These are phyloP conservation scores for Miscanthus lutarioriparius DNA, from an alignment of 176 grass and related monocot species.

Conservation along the genomic window DNA sequence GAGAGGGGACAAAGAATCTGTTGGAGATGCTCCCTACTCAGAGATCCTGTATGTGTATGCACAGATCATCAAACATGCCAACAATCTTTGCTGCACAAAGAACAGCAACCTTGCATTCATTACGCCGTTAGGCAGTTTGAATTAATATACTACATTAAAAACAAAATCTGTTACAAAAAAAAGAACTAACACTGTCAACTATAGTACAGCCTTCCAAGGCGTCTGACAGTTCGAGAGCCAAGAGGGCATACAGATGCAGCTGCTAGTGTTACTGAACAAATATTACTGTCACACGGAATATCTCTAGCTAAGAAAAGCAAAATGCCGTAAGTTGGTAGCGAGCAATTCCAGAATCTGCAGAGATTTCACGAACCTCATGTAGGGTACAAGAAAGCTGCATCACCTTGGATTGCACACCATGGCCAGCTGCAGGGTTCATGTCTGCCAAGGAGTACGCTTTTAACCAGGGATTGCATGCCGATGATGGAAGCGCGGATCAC, in stretches of 20 bases:
- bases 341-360: not conserved
- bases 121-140: not conserved
- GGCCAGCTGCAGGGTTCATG: not conserved
- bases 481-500: conserved; percentile 16
- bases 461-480: not conserved
- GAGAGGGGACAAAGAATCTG: no score
- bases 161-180: not conserved
- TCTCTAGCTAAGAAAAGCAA: not conserved
- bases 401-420: not conserved
- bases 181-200: not conserved
- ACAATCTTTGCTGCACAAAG: not conserved
- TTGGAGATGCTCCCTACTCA: no score
- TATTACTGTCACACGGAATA: not conserved
- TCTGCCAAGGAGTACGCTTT: not conserved
- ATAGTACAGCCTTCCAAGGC: not conserved
- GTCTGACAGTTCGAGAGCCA: not conserved
- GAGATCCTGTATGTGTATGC: not conserved
- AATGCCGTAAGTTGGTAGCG: not conserved
- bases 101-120: not conserved
- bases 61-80: not conserved
- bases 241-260: not conserved
- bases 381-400: not conserved
- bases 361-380: not conserved
- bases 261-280: not conserved
- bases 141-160: not conserved